Evolutionary conservation across 2,329 filamentous ascomycete genomes (phyloP).

Genomic region (Exophiala mesophila): DNA sequence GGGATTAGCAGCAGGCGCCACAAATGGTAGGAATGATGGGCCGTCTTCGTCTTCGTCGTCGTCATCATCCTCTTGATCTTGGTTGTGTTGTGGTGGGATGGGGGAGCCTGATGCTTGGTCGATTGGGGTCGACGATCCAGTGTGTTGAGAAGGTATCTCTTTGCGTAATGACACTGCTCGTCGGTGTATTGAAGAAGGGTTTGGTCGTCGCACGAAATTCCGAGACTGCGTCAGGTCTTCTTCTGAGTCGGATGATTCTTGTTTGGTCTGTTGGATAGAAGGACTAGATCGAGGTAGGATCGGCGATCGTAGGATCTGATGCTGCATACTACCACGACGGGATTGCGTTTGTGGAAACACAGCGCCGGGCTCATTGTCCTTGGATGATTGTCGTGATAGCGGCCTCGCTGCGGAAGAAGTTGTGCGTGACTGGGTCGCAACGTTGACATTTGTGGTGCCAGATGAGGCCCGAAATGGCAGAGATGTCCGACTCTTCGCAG

Average conservation of each 20-base stretch:
- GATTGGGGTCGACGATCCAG: slow-evolving; percentile 1
- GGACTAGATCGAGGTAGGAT: slow-evolving; percentile 9
- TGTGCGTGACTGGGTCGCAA: slow-evolving; percentile 8
- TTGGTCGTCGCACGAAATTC: slow-evolving; percentile 19
- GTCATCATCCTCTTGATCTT: slow-evolving; percentile 29
- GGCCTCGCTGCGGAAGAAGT: slow-evolving; percentile 19
- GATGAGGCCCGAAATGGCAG: slow-evolving; percentile 20
- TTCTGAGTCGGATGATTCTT: slow-evolving; percentile 23
- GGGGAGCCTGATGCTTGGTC: slow-evolving; percentile 5
- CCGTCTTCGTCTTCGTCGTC: slow-evolving; percentile 41
- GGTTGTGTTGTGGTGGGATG: slow-evolving; percentile 30
- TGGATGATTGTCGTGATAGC: slow-evolving; percentile 21
- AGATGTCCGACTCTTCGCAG: slow-evolving; percentile 22
- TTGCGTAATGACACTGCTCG: slow-evolving; percentile 19
- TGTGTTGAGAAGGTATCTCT: slow-evolving; percentile 12
- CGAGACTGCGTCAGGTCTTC: slow-evolving; percentile 26
- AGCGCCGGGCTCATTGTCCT: slow-evolving; percentile 15
- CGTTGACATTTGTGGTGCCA: slow-evolving; percentile 1
- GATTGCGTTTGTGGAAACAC: slow-evolving; percentile 15
- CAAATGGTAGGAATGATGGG: slow-evolving; percentile 43
- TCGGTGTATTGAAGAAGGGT: slow-evolving; percentile 20
- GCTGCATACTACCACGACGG: slow-evolving; percentile 24
- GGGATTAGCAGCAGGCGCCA: slow-evolving; percentile 17
- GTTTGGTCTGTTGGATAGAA: slow-evolving; percentile 4
- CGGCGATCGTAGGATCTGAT: slow-evolving; percentile 23